Conservation (phyloP, 345 rosid species). For the Tarenaya hassleriana region DNA sequence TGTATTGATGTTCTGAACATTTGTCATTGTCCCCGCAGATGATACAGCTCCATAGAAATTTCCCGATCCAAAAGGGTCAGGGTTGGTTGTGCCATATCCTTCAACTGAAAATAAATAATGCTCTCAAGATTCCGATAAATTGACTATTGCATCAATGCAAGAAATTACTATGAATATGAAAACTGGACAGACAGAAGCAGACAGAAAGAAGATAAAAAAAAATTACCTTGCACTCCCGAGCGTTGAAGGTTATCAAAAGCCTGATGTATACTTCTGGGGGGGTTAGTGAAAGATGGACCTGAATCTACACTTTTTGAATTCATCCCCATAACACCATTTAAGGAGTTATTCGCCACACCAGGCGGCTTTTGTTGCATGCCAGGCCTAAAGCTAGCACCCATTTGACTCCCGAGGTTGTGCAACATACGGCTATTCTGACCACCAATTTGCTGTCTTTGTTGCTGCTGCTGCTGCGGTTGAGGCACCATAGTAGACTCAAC, state of each 20-base stretch:
- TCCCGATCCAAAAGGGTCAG: no score
- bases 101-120: no score
- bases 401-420: conserved; percentile 72
- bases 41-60: no score
- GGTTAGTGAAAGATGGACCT: conserved; percentile 38
- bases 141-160: neutral
- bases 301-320: conserved; percentile 46
- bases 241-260: conserved; percentile 65
- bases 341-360: conserved; percentile 62
- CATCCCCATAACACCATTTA: conserved; percentile 67
- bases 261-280: conserved; percentile 62
- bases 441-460: conserved; percentile 53
- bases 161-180: conserved; percentile 11
- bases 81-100: no score
- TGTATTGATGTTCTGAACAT: no score
- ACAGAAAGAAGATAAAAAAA: conserved; percentile 10
- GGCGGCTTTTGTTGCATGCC: conserved; percentile 70
- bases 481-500: conserved; percentile 57
- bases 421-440: conserved; percentile 71
- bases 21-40: no score
- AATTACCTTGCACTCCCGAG: conserved; percentile 55
- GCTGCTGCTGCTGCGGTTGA: conserved; percentile 50
- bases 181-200: conserved; percentile 5
- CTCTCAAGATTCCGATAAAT: no score
- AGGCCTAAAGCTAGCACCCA: conserved; percentile 66